Evolutionary conservation across 2,329 filamentous ascomycete species (phyloP).

Genomic region (Diaporthe citri): DNA sequence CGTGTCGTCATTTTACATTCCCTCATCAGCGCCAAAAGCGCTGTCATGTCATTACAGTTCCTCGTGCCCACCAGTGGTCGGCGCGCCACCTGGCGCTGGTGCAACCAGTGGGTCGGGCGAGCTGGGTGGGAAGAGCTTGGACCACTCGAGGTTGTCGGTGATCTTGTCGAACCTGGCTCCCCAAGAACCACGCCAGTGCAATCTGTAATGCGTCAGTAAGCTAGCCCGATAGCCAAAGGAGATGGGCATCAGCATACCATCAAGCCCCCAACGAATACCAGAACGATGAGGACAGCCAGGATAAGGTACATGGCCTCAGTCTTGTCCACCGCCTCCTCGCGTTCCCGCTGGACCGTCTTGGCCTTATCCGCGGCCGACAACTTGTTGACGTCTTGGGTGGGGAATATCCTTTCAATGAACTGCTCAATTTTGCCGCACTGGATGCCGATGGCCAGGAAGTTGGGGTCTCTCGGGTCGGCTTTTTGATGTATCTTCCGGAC

Average conservation of each 20-base stretch:
- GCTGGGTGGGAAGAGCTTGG: constrained; percentile 34
- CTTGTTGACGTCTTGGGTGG: constrained; percentile 79
- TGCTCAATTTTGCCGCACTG: constrained; percentile 93
- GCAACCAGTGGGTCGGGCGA: constrained; percentile 42
- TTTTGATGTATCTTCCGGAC: constrained; percentile 87
- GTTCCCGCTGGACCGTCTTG: constrained; percentile 46
- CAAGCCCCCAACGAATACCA: constrained; percentile 76
- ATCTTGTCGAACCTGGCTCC: constrained; percentile 87
- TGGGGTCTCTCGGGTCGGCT: constrained; percentile 93
- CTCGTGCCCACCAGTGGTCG: constrained; percentile 40
- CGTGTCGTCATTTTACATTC: constrained; percentile 39
- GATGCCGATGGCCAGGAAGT: constrained; percentile 91
- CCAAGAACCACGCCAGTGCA: constrained; percentile 81
- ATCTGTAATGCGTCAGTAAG: constrained; percentile 64
- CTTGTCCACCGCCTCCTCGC: constrained; percentile 60
- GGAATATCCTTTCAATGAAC: constrained; percentile 95
- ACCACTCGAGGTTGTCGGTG: constrained; percentile 61
- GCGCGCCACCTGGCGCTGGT: constrained; percentile 41
- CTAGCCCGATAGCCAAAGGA: constrained; percentile 7
- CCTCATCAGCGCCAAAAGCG: constrained; percentile 30
- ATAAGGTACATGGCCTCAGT: constrained; percentile 76
- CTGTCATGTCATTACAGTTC: constrained; percentile 47
- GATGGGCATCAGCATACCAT: constrained; percentile 77
- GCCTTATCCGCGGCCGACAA: constrained; percentile 57
- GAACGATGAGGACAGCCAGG: constrained; percentile 73